Evolutionary conservation across 2,329 filamentous ascomycete genomes (phyloP), one percentile per base, ranked within the genome.

Genomic region (Pseudophaeomoniella oleicola): DNA sequence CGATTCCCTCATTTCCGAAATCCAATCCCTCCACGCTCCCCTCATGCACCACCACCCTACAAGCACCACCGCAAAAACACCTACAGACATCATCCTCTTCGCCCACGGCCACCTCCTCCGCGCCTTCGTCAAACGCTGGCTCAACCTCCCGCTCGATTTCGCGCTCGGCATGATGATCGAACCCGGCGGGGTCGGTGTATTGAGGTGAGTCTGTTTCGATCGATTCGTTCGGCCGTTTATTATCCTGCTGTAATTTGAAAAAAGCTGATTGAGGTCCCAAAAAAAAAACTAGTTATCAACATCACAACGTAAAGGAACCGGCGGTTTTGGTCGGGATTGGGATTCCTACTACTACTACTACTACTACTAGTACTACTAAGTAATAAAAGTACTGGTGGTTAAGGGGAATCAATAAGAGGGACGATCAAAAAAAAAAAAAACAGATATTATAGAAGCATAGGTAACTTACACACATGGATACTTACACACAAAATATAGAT

Each of bases 241-340:
- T 29, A 10, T 10, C 16, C 19, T 31, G 31, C 27, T 15, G 16
- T 13, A 19, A 17, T 13, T 22, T 17, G 15, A 57, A 53, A 34
- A 62, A 58, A 34, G 43, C 50, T 38, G 47, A 34, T 14, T 22
- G 34, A 4, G 14, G 9, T 9, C 4, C 33, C 16, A 5, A 19
- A 36, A n/a, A n/a, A n/a, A n/a, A n/a, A n/a, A n/a, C n/a, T 45
- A 81, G 81, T 56, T 92, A 90, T 53, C 82, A 90, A 48, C 83
- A 90, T 57, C 69, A 81, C 48, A 83, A 58, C 45, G 71, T 90
- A 37, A 60, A 84, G 2, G 83, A 90, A 57, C 84, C 83, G 2
- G 84, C 83, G 0, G 78, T 92, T 36, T 61, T 88, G 19, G 67
- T 90, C 1, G 83, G 83, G 10, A 78, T 83, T 41, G 74, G 76